A percentile compares a stretch with the other conserved stretches of the same genome.
These are phyloP conservation scores for Candida pseudoglaebosa DNA, from an alignment of 805 yeast species.

Conservation along the genomic window DNA sequence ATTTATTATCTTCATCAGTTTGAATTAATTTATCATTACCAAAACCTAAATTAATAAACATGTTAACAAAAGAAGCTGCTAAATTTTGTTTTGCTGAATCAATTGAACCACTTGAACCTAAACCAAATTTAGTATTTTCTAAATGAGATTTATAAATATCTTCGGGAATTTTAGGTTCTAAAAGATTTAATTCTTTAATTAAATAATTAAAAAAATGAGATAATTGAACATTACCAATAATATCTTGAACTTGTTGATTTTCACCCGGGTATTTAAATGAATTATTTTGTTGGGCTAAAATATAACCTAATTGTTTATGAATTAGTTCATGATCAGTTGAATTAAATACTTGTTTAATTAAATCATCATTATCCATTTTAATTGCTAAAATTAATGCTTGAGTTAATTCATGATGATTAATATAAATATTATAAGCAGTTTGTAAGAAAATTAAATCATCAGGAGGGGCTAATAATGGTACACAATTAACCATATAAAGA, in stretches of 20 bases:
- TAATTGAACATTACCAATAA: constrained; percentile 73
- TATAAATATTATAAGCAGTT: constrained; percentile 84
- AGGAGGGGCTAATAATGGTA: constrained; percentile 93
- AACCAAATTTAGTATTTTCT: constrained; percentile 62
- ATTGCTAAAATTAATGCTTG: constrained; percentile 90
- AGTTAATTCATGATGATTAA: constrained; percentile 72
- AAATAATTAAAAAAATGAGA: constrained; percentile 78
- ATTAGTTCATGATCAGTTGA: constrained; percentile 70
- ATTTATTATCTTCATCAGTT: constrained; percentile 63
- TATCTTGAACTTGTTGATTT: constrained; percentile 72
- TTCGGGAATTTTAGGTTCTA: constrained; percentile 90
- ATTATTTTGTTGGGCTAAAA: constrained; percentile 82
- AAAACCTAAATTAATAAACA: constrained; percentile 87
- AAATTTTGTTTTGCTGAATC: constrained; percentile 94
- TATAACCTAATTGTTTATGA: constrained; percentile 88
- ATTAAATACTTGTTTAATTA: constrained; percentile 75
- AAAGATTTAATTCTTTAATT: constrained; percentile 79
- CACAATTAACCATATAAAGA: constrained; percentile 91
- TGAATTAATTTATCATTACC: constrained; percentile 79
- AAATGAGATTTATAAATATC: constrained; percentile 90
- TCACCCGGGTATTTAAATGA: constrained; percentile 62
- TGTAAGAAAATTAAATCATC: constrained; percentile 83
- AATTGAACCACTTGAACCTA: constrained; percentile 50
- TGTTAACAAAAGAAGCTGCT: constrained; percentile 92
- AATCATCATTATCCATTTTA: constrained; percentile 75